A percentile compares a stretch with the other conserved stretches of the same genome.
Evolutionary conservation across 495 filamentous ascomycete genomes (phyloP).

Genomic region (Neurospora tetraspora): DNA sequence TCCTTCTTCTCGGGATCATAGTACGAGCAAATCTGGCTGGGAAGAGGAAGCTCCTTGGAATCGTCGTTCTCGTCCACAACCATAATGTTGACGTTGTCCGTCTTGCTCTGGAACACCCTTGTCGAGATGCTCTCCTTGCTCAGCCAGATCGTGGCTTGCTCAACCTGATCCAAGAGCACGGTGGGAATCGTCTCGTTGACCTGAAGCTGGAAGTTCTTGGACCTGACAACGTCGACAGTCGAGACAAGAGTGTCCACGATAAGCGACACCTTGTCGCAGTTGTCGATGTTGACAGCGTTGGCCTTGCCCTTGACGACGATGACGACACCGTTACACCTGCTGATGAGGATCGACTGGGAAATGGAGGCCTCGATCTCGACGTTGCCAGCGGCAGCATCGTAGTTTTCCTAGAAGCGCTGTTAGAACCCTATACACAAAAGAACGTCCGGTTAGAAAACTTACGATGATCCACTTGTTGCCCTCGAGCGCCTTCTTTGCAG

Average conservation of each 20-base stretch:
- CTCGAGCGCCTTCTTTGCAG: slow-evolving; percentile 81
- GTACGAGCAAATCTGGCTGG: slow-evolving; percentile 80
- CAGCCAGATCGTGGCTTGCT: slow-evolving; percentile 80
- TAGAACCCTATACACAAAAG: not conserved
- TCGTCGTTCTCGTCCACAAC: slow-evolving; percentile 64
- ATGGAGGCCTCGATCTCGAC: slow-evolving; percentile 70
- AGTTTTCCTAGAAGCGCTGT: slow-evolving; percentile 59
- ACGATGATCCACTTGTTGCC: slow-evolving; percentile 92
- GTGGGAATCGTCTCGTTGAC: slow-evolving; percentile 77
- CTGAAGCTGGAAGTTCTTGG: slow-evolving; percentile 82
- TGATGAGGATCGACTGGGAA: slow-evolving; percentile 85
- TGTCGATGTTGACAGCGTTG: slow-evolving; percentile 89
- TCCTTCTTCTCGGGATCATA: slow-evolving; percentile 56
- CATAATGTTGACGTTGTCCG: slow-evolving; percentile 72
- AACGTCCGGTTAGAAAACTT: slow-evolving; percentile 7
- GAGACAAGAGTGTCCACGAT: slow-evolving; percentile 85
- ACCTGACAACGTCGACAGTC: slow-evolving; percentile 88
- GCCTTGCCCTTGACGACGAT: slow-evolving; percentile 85
- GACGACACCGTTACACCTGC: slow-evolving; percentile 80
- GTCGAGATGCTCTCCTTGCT: slow-evolving; percentile 63
- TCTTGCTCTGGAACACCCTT: slow-evolving; percentile 84
- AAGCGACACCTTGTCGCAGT: slow-evolving; percentile 72
- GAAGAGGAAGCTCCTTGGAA: slow-evolving; percentile 74
- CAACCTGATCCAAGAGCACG: slow-evolving; percentile 83
- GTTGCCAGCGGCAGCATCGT: slow-evolving; percentile 60